Percentiles rank a stretch among this genome's conserved stretches.
Evolutionary conservation across 768 basidiomycete species (phyloP).

Genomic region (Podaxis sp.): DNA sequence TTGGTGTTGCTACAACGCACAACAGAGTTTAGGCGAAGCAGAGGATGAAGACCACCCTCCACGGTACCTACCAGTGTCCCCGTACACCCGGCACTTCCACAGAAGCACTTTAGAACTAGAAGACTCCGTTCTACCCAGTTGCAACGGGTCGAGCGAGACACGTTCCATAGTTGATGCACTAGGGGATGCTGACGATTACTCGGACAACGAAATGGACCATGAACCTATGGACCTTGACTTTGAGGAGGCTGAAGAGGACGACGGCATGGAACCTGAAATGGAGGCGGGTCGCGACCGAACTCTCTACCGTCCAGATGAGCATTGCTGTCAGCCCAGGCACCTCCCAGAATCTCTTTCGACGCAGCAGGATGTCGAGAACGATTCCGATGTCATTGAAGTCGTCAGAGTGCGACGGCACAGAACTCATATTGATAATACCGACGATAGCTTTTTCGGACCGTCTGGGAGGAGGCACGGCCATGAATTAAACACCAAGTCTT

Average conservation of each 20-base stretch:
- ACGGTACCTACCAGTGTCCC: constrained; percentile 6
- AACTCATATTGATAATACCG: constrained; percentile 20
- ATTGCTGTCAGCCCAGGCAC: constrained; percentile 17
- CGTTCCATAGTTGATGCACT: constrained; percentile 31
- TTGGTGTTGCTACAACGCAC: constrained; percentile 59
- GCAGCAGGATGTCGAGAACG: constrained; percentile 29
- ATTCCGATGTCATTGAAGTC: constrained; percentile 60
- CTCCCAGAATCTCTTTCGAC: constrained; percentile 16
- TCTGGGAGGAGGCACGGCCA: background rate
- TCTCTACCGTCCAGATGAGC: constrained; percentile 1
- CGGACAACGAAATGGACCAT: constrained; percentile 24
- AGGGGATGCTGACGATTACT: constrained; percentile 21
- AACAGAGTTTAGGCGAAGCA: constrained; percentile 20
- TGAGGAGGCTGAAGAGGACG: constrained; percentile 21
- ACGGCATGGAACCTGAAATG: constrained; percentile 2
- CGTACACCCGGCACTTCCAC: constrained; percentile 16
- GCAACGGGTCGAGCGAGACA: constrained; percentile 21
- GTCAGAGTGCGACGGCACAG: constrained; percentile 49
- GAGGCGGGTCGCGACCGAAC: background rate
- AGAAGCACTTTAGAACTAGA: constrained; percentile 5
- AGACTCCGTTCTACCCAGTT: constrained; percentile 12
- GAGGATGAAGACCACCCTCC: constrained; percentile 18
- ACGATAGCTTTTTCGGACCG: background rate
- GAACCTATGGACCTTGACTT: constrained; percentile 22
- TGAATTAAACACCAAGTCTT: constrained; percentile 17